Base-by-base conservation (phyloP, 768 basidiomycete species). In the Boletus sensibilis region DNA sequence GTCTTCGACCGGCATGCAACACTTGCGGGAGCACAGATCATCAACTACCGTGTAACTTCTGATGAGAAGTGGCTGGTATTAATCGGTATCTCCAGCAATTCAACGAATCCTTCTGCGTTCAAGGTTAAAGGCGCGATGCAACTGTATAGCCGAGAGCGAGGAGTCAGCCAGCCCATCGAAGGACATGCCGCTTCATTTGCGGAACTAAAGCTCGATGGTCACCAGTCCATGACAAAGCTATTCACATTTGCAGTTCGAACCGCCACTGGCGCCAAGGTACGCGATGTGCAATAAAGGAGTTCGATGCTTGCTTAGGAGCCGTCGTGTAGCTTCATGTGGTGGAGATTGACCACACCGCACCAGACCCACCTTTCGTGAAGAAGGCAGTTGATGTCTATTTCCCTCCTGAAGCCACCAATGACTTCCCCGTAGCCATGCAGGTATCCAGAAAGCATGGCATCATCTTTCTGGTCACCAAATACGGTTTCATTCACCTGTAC, bases 341-440 rank as follows among this genome's bases (percentile, higher is more conserved):
- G 55, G 94, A 99, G 74, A 96, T 99, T 68, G 97, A 98, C 72
- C 97, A 98, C 74, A 82, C 87, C 57, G 89, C 92, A 11, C 87
- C 93, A 6, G 92, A 96, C 66, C 90, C 95, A 18, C 89, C 88
- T 8, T 99, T 97, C 78, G 82, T 83, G 34, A 99, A 99, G 82
- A 98, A 97, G 76, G 92, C 92, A 12, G 95, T 98, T 58, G 97
- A 99, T 64, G 96, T 99, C 35, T 99, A 95, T 79, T 99, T 98
- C 83, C 97, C 97, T 51, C 88, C 95, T 1, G 97, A 99, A 72
- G 97, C 97, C 7, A 89, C 87, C 50, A 98, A 95, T 70, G 97
- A 99, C 69, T 99, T 99, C 80, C 97, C 97, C 18, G 97, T 99
- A 29, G 93, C 97, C 29, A 98, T 99, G 94, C 97, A 99, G 71